These are phyloP conservation scores for Vaccinium macrocarpon DNA, from an alignment of 148 eudicot species.

Conservation along the genomic window DNA sequence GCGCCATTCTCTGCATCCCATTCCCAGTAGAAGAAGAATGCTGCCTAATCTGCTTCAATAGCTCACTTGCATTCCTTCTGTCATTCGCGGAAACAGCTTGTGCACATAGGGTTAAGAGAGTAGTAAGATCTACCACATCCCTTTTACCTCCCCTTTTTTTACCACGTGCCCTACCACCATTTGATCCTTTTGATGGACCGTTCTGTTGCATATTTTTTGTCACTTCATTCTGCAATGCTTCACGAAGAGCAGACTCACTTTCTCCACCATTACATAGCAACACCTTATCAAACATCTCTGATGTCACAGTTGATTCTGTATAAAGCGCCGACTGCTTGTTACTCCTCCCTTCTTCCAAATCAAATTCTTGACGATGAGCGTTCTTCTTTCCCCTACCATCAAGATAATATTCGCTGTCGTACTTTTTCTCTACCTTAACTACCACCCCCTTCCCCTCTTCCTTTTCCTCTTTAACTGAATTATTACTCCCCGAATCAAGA, in stretches of 20 bases:
- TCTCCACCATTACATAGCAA: constrained; percentile 58
- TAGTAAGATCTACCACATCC: constrained; percentile 59
- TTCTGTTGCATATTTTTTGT: constrained; percentile 39
- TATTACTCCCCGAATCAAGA: constrained; percentile 16
- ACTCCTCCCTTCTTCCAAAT: constrained; percentile 44
- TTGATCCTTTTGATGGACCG: constrained; percentile 35
- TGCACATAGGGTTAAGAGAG: constrained; percentile 69
- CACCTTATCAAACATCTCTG: constrained; percentile 76
- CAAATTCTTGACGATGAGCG: constrained; percentile 31
- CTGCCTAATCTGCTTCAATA: constrained; percentile 57
- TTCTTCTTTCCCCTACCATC: constrained; percentile 52
- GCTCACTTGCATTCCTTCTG: constrained; percentile 55
- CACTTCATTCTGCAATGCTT: constrained; percentile 45
- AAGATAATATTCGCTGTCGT: constrained; percentile 6
- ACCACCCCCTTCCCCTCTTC: constrained; percentile 10
- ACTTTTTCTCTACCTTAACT: constrained; percentile 26
- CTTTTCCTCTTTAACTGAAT: constrained; percentile 17
- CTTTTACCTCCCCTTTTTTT: constrained; percentile 42
- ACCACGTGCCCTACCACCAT: constrained; percentile 49
- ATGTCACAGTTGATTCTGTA: constrained; percentile 52
- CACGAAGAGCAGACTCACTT: constrained; percentile 62
- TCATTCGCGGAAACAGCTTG: constrained; percentile 67
- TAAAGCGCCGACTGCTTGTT: constrained; percentile 65
- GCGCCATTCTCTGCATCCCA: constrained; percentile 80
- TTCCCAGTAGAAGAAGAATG: constrained; percentile 64